Base-by-base conservation (phyloP, 306 rosid species). In the Casuarina glauca region DNA sequence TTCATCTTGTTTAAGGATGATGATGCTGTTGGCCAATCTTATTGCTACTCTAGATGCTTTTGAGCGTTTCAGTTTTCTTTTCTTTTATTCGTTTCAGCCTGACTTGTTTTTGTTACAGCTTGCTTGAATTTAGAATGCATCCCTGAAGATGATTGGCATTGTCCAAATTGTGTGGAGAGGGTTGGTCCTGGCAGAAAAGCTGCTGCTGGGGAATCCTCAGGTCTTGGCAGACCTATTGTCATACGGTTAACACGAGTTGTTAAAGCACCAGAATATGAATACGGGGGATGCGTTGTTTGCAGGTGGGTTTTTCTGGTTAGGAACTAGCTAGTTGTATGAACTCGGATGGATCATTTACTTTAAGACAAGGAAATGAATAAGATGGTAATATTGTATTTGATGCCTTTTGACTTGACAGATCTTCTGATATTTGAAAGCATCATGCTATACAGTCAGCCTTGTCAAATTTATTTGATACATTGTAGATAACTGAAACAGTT, bases 231-330 rank as follows among this genome's bases (percentile, higher is more conserved):
- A 84, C 96, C 97, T 77, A 91, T 93, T 69, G 91, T 93, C 74
- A 90, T 96, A 78, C 87, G 94, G 82, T 90, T 93, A 88, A 91
- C 96, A 26, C 84, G 97, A 69, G 93, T 90, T 45, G 97, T 93
- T 74, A 90, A 90, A 82, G 86, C 90, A 41, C 96, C 98, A 3
- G 98, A 93, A 35, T 86, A 78, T 83, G 96, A 91, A 82, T 91
- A 91, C 84, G 99, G 99, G 64, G 99, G 99, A 75, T 96, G 99
- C 74, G 97, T 93, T 80, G 91, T 96, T 77, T 96, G 99, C 89
- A 93, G 97, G 99, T 95, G 73, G 76, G 87, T 73, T 83, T 61
- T 80, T 62, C 63, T 57, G 19, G 3, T 39, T 44, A 45, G 1
- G 16, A 67, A 67, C 42, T 42, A 41, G 35, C 42, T 41, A 41